Evolutionary conservation across 2,329 filamentous ascomycete species (phyloP).

Genomic region (Westerdykella sp.): DNA sequence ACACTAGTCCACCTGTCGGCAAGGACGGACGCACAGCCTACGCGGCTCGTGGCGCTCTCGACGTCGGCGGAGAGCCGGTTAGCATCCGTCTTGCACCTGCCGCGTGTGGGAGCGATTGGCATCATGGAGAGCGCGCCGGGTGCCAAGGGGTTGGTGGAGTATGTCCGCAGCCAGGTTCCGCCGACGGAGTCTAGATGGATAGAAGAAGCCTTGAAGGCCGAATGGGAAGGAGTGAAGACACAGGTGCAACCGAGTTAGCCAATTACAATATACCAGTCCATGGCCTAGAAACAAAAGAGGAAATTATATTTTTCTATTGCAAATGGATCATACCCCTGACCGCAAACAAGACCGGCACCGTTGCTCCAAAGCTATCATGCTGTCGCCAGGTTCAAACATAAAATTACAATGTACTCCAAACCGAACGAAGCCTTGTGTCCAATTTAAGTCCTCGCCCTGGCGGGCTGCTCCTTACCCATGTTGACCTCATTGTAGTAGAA

Average conservation of each 20-base stretch:
- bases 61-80: conserved; percentile 54
- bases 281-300: no score
- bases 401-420: not conserved
- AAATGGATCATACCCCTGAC: no score
- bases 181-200: conserved; percentile 54
- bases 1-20: conserved; percentile 26
- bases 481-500: conserved; percentile 60
- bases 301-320: no score
- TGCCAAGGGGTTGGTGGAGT: conserved; percentile 51
- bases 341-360: no score
- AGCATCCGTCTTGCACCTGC: conserved; percentile 53
- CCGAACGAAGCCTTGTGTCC: not conserved
- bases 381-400: not conserved
- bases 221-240: conserved; percentile 46
- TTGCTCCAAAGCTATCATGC: not conserved
- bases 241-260: conserved; percentile 21
- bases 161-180: conserved; percentile 49
- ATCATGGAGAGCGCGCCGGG: conserved; percentile 53
- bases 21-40: conserved; percentile 26
- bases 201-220: conserved; percentile 37
- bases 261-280: no score
- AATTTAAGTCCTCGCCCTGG: conserved; percentile 29
- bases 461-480: conserved; percentile 31
- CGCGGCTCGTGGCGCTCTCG: conserved; percentile 58
- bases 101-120: conserved; percentile 60